These are phyloP conservation scores for Cicer yamashitae DNA, from an alignment of 306 rosid genomes.

Conservation along the genomic window DNA sequence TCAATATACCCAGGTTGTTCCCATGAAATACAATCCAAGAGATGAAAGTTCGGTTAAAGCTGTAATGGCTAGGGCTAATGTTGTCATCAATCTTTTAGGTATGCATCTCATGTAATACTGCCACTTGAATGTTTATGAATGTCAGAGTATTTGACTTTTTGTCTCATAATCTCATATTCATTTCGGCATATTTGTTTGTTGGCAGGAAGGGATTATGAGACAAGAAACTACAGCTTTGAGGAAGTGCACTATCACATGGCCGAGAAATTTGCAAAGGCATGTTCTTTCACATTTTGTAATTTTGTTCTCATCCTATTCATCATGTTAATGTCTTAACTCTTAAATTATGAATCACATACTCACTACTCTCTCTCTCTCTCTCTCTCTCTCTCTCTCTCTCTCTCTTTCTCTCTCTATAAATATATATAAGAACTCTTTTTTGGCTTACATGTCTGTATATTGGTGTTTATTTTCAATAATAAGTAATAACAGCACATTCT, in stretches of 20 bases:
- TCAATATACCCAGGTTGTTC: constrained; percentile 74
- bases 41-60: constrained; percentile 96
- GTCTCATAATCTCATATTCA: constrained; percentile 28
- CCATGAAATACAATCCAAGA: constrained; percentile 95
- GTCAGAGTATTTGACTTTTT: constrained; percentile 37
- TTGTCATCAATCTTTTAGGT: constrained; percentile 97
- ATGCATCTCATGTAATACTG: constrained; percentile 38
- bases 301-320: constrained; percentile 34
- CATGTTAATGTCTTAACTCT: constrained; percentile 28
- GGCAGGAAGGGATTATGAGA: constrained; percentile 95
- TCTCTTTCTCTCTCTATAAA: neutral
- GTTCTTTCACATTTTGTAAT: constrained; percentile 32
- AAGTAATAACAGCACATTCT: constrained; percentile 2
- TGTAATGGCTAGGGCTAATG: constrained; percentile 96
- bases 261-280: constrained; percentile 81
- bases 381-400: constrained; percentile 1
- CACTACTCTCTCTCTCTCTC: neutral
- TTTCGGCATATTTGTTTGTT: constrained; percentile 45
- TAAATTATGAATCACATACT: constrained; percentile 17
- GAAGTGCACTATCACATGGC: constrained; percentile 93
- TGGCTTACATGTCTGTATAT: neutral
- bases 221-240: constrained; percentile 95
- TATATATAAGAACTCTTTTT: neutral
- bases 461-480: constrained; percentile 28
- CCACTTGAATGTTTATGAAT: constrained; percentile 28